Evolutionary conservation across 257 asterid species (phyloP).

Genomic region (Gentiana dahurica): DNA sequence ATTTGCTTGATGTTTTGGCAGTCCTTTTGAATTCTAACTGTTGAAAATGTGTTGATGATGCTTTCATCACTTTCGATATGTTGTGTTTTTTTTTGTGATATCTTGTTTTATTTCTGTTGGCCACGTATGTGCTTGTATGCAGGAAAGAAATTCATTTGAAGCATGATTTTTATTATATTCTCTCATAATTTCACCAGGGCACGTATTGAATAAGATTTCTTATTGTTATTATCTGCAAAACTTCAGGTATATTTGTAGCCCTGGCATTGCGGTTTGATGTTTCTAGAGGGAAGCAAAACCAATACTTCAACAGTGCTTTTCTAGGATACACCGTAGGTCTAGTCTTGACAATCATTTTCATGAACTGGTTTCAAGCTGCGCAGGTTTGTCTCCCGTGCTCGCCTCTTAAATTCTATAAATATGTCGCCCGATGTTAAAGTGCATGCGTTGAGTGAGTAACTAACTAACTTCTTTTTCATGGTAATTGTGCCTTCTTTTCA

Average conservation of each 20-base stretch:
- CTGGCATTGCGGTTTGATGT: slow-evolving; percentile 91
- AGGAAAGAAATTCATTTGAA: too few relatives aligned
- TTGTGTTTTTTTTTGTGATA: too few relatives aligned
- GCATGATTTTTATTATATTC: too few relatives aligned
- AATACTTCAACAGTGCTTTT: slow-evolving; percentile 87
- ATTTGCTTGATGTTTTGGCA: background rate
- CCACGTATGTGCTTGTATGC: too few relatives aligned
- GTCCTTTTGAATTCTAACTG: background rate
- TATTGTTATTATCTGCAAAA: slow-evolving; percentile 1
- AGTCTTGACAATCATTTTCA: slow-evolving; percentile 62
- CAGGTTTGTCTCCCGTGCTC: slow-evolving; percentile 41
- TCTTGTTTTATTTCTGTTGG: too few relatives aligned
- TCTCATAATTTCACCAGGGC: too few relatives aligned
- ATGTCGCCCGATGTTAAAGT: too few relatives aligned
- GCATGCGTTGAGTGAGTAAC: background rate
- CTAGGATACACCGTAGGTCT: slow-evolving; percentile 69
- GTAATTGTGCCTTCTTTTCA: slow-evolving; percentile 3
- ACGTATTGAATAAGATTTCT: background rate
- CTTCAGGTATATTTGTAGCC: slow-evolving; percentile 93
- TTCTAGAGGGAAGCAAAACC: slow-evolving; percentile 67
- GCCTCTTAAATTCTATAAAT: background rate
- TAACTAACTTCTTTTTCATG: slow-evolving; percentile 7
- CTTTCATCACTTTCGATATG: too few relatives aligned
- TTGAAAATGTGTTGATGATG: background rate
- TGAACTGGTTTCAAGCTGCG: slow-evolving; percentile 99